phyloP scores from a whole-genome alignment of 305 asterid genomes.

The Solanum hybrid region DNA sequence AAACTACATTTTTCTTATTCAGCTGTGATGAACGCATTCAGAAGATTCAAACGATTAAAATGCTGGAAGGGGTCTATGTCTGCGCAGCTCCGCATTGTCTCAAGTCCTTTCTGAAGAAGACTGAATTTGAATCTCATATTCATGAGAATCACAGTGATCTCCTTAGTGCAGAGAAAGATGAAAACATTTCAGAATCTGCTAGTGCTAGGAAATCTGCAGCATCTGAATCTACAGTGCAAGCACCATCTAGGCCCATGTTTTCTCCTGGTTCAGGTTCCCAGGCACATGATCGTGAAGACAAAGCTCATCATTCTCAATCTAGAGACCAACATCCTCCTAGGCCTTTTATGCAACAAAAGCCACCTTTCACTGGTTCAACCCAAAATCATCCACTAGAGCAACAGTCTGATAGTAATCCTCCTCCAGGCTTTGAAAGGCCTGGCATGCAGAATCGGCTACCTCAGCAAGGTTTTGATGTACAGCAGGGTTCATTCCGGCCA shows the following conservation, averaged over 20 bases:
- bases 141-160: constrained; percentile 52
- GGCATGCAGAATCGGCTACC: constrained; percentile 50
- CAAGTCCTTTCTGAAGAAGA: constrained; percentile 80
- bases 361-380: constrained; percentile 48
- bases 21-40: constrained; percentile 88
- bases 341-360: constrained; percentile 45
- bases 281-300: constrained; percentile 53
- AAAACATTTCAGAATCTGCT: constrained; percentile 58
- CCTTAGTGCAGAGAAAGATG: constrained; percentile 52
- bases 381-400: constrained; percentile 57
- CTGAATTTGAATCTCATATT: constrained; percentile 65
- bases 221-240: constrained; percentile 89
- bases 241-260: constrained; percentile 45
- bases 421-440: constrained; percentile 55
- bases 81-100: constrained; percentile 96
- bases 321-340: constrained; percentile 52
- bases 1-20: neutral
- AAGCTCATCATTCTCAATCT: constrained; percentile 36
- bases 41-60: constrained; percentile 92
- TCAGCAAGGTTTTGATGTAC: constrained; percentile 54
- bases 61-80: constrained; percentile 81
- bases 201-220: constrained; percentile 57
- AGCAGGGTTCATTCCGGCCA: constrained; percentile 40
- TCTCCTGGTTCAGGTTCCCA: constrained; percentile 63
- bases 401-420: constrained; percentile 40